Percentiles rank a stretch among this genome's conserved stretches.
Evolutionary conservation across 495 filamentous ascomycete species (phyloP).

Genomic region (Cudoniella acicularis): DNA sequence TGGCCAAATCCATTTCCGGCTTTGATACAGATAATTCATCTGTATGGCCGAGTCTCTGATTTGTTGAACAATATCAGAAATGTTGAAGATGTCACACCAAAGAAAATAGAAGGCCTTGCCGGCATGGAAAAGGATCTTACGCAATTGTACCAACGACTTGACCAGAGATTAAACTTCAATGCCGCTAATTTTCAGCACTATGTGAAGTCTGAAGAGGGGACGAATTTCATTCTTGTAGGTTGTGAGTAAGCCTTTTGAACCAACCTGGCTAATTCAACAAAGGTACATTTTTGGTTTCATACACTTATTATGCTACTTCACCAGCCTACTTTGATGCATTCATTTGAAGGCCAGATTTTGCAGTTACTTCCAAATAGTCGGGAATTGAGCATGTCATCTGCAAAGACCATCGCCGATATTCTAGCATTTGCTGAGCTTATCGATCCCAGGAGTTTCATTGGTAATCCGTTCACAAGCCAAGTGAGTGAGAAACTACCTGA

Average conservation of each 20-base stretch:
- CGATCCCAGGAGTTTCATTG: conserved; percentile 74
- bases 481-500: too few relatives aligned
- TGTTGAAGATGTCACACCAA: conserved; percentile 66
- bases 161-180: conserved; percentile 71
- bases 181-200: conserved; percentile 74
- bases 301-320: conserved; percentile 80
- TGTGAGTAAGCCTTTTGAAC: neutral
- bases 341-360: conserved; percentile 64
- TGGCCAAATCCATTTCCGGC: conserved; percentile 77
- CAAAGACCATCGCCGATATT: conserved; percentile 85
- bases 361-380: conserved; percentile 72
- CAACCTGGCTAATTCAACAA: neutral
- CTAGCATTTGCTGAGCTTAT: conserved; percentile 73
- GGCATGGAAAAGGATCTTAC: conserved; percentile 76
- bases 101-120: conserved; percentile 63
- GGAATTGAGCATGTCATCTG: conserved; percentile 81
- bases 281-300: conserved; percentile 88
- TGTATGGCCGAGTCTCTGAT: conserved; percentile 79
- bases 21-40: conserved; percentile 74
- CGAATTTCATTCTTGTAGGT: conserved; percentile 66
- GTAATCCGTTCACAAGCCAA: conserved; percentile 84
- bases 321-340: conserved; percentile 74
- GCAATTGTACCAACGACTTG: conserved; percentile 71
- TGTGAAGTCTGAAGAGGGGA: conserved; percentile 70
- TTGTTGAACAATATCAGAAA: conserved; percentile 78